Percentiles rank a stretch among this genome's conserved stretches.
These are phyloP conservation scores for Hypoxylon sp. DNA, from an alignment of 2,329 filamentous ascomycete species.

Conservation along the genomic window DNA sequence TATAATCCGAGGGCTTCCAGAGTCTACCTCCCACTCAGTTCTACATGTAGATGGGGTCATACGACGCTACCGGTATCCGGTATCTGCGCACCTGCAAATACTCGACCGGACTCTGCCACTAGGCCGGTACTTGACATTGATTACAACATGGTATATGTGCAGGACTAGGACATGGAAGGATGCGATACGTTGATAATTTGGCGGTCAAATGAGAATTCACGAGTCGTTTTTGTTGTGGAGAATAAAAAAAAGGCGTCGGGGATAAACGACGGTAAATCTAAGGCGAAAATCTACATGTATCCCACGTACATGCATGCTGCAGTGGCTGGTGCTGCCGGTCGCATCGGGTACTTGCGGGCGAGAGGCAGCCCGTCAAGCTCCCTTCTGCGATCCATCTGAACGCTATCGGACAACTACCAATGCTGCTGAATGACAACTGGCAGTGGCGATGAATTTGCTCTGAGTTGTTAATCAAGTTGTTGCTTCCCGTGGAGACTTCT, in stretches of 20 bases:
- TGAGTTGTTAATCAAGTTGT: conserved; percentile 10
- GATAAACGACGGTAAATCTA: conserved; percentile 23
- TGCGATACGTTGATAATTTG: conserved; percentile 24
- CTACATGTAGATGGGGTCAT: conserved; percentile 43
- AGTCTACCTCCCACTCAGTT: conserved; percentile 37
- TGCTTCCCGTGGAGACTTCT: conserved; percentile 25
- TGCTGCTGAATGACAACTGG: conserved; percentile 43
- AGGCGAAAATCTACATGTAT: conserved; percentile 1
- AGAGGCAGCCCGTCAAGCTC: conserved; percentile 39
- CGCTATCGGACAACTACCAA: not conserved
- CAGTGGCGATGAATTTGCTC: conserved; percentile 40
- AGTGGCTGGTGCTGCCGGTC: conserved; percentile 42
- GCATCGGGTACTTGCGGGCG: conserved; percentile 42
- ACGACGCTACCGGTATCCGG: conserved; percentile 40
- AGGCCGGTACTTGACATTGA: conserved; percentile 1
- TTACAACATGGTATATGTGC: conserved; percentile 23
- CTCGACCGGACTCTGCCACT: conserved; percentile 21
- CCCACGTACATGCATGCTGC: conserved; percentile 22
- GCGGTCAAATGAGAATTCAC: conserved; percentile 25
- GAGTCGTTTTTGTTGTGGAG: conserved; percentile 21
- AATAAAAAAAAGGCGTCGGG: conserved; percentile 14
- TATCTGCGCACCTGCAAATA: conserved; percentile 29
- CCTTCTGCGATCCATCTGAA: conserved; percentile 7
- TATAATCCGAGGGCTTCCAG: conserved; percentile 45
- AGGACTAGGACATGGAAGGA: conserved; percentile 21